Conservation (phyloP, 164 flowering plant species). For the Berberis thunbergii region DNA sequence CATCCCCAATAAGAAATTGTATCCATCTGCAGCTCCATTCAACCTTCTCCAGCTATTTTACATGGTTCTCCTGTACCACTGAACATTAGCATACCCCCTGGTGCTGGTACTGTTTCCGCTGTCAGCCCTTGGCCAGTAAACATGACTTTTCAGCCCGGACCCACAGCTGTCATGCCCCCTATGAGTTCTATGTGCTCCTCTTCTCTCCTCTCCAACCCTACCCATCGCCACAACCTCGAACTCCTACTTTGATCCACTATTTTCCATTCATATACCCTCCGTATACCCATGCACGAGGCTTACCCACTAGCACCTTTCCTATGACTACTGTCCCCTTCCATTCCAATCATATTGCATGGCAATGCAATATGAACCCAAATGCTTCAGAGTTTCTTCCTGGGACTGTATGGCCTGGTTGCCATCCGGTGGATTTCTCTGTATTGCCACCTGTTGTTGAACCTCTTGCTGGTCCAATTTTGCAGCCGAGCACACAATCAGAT, state of each 20-base stretch:
- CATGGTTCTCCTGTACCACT: constrained; percentile 55
- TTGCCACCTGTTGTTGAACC: constrained; percentile 48
- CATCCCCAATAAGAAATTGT: constrained; percentile 60
- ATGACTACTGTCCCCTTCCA: constrained; percentile 46
- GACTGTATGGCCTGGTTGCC: constrained; percentile 73
- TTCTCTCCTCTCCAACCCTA: constrained; percentile 74
- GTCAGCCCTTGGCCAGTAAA: constrained; percentile 78
- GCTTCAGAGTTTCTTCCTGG: constrained; percentile 57
- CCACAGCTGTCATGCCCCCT: constrained; percentile 40
- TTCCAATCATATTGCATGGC: constrained; percentile 72
- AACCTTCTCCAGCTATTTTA: constrained; percentile 44
- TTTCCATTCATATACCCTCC: constrained; percentile 77
- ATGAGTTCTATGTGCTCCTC: constrained; percentile 57
- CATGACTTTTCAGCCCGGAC: constrained; percentile 66
- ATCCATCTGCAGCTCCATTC: constrained; percentile 93
- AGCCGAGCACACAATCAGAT: constrained; percentile 23
- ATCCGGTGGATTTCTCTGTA: constrained; percentile 56
- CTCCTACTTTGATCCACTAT: constrained; percentile 77
- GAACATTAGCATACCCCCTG: constrained; percentile 53
- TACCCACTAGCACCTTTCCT: constrained; percentile 49
- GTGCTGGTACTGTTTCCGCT: too few species aligned
- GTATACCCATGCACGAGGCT: constrained; percentile 52
- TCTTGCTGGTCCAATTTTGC: constrained; percentile 31
- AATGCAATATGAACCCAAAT: constrained; percentile 51
- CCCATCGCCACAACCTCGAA: constrained; percentile 78